Conservation (phyloP, 768 basidiomycete genomes). For the Naganishia kalamii region DNA sequence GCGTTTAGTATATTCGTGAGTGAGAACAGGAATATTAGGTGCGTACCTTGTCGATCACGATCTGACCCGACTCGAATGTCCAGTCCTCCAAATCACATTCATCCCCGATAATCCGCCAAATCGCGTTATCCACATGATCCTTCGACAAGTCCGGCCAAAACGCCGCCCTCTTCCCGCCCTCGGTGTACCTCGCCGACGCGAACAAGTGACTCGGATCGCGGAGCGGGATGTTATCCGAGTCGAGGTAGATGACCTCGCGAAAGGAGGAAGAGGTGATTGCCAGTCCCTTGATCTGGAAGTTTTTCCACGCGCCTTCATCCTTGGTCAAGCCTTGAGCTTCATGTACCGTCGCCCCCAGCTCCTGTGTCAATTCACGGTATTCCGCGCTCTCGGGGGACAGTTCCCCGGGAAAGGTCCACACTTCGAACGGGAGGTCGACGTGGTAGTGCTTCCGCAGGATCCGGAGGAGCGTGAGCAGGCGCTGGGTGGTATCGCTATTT, state of each 20-base stretch:
- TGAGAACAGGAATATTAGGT: neutral
- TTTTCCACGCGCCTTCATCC: constrained; percentile 34
- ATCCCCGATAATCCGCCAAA: constrained; percentile 48
- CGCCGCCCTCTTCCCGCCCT: constrained; percentile 34
- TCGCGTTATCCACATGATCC: constrained; percentile 49
- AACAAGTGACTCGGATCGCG: constrained; percentile 48
- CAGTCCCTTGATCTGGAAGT: constrained; percentile 47
- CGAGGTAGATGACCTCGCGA: constrained; percentile 48
- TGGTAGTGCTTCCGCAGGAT: constrained; percentile 41
- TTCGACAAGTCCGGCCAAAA: constrained; percentile 52
- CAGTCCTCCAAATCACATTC: constrained; percentile 44
- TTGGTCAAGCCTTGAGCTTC: constrained; percentile 25
- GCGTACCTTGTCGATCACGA: constrained; percentile 48
- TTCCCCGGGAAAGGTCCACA: constrained; percentile 49
- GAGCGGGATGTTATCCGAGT: constrained; percentile 48
- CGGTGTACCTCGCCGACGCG: constrained; percentile 37
- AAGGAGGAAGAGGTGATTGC: constrained; percentile 46
- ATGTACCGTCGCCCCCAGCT: constrained; percentile 43
- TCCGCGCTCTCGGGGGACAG: constrained; percentile 21
- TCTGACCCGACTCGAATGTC: constrained; percentile 49
- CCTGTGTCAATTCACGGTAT: constrained; percentile 29
- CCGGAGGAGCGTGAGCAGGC: constrained; percentile 44
- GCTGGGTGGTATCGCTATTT: constrained; percentile 47
- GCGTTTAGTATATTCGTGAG: neutral
- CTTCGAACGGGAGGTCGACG: constrained; percentile 47